Evolutionary conservation across 2,329 filamentous ascomycete species (phyloP), one percentile per base, ranked within the genome.

Genomic region (Diaporthe citri): DNA sequence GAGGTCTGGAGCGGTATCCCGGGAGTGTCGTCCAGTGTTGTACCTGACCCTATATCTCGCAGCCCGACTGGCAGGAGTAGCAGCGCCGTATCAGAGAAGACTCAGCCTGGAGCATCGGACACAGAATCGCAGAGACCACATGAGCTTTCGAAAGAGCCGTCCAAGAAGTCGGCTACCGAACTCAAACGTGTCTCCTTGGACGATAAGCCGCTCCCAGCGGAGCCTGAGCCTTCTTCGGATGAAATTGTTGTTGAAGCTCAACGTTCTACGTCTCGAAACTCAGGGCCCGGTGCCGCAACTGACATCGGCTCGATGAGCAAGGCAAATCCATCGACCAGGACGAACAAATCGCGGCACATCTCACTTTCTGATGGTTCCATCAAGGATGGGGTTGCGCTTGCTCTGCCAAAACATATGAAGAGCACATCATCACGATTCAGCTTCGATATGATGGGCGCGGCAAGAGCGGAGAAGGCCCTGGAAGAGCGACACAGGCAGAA

Each of bases 371-470:
- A 86, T 5, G 80, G 85, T 17, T 90, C 89, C 0, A 81, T 81
- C 12, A 86, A 85, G 72, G 85, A 86, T 46, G 82, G 85, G 1
- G 81, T 77, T 5, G 69, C 87, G 2, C 89, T 88, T 9, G 86
- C 88, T 1, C 76, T 92, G 46, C 91, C 91, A 3, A 89, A 85
- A 75, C 91, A 93, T 76, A 93, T 93, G 91, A 93, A 92, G 83
- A 95, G 93, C 81, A 94, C 92, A 15, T 94, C 94, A 0, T 95
- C 93, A 0, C 88, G 94, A 20, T 96, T 96, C 80, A 96, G 94
- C 79, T 96, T 96, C 79, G 94, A 96, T 79, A 94, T 95, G 87
- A 90, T 92, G 22, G 93, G 92, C 7, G 90, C 90, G 8, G 93
- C 93, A 20, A 89, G 90, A 75, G 88, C 92, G 79, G 91, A 93